Evolutionary conservation across 345 rosid genomes (phyloP), one percentile per base, ranked within the genome.

Genomic region (Gossypium anomalum): DNA sequence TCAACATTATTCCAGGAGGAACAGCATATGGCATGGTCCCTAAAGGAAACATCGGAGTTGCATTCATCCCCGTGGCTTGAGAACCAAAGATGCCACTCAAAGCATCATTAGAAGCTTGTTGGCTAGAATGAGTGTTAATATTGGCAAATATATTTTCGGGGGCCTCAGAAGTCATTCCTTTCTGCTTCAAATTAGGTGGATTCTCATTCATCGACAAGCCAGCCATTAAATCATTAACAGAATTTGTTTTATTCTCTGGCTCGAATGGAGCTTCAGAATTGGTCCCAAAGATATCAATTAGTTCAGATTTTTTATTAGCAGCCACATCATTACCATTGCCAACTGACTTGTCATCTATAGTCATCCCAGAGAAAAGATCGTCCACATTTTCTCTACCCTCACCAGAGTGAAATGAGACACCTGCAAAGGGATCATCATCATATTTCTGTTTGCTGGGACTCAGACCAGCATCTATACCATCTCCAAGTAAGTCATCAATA

Each of bases 321-420:
- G 78, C 57, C 72, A 69, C 67, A 44, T 80, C 78, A 80, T 82
- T 87, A 77, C 65, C 88, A 77, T 75, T 75, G 67, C 70, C 74
- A 64, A 74, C 81, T 7, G 80, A 80, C 68, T 88, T 88, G 67
- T 78, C 86, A 82, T 82, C 93, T 48, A 93, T 61, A 71, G 82
- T 80, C 96, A 95, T 86, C 73, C 97, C 97, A 48, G 96, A 86
- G 86, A 95, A 95, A 57, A 95, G 84, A 80, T 91, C 97, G 23
- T 87, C 88, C 25, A 67, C 64, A 29, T 9, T 82, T 61, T 82
- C 89, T 78, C 79, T 79, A 77, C 67, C 83, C 78, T 78, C 85
- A 68, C 65, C 83, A 13, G 85, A 65, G 81, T 87, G 93, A 82
- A 95, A 95, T 56, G 93, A 90, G 67, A 95, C 97, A 78, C 85